Percentiles rank a stretch among this genome's conserved stretches.
phyloP scores from a whole-genome alignment of 192 early-diverging fungal species.

The Dimargaris cristalligena region DNA sequence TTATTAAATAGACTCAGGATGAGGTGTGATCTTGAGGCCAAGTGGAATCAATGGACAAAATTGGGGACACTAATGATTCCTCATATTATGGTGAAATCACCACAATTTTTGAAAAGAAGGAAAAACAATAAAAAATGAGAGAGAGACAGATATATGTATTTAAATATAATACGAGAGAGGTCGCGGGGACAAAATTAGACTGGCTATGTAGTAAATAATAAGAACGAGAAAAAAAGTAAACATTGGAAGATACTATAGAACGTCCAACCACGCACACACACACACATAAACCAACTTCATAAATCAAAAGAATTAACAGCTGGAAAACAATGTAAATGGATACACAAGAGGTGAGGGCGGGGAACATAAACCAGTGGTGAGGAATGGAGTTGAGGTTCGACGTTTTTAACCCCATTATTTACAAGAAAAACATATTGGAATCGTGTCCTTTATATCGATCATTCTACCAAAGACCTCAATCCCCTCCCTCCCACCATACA shows the following conservation, averaged over 20 bases:
- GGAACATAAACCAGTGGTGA: not conserved
- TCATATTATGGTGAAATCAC: not conserved
- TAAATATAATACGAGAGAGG: not conserved
- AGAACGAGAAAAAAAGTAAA: too few relatives aligned
- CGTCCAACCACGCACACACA: slow-evolving; percentile 1
- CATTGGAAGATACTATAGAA: not conserved
- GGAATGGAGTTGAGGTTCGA: not conserved
- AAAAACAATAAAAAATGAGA: not conserved
- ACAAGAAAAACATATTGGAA: not conserved
- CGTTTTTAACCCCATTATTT: not conserved
- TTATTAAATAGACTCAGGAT: too few relatives aligned
- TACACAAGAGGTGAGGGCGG: not conserved
- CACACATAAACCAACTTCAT: not conserved
- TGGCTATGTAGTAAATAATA: too few relatives aligned
- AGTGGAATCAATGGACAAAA: not conserved
- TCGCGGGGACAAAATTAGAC: not conserved
- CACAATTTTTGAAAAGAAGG: not conserved
- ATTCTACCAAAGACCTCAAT: too few relatives aligned
- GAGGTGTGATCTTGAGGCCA: not conserved
- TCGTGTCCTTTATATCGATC: not conserved
- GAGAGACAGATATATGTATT: not conserved
- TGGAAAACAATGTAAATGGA: not conserved
- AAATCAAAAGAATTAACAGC: not conserved
- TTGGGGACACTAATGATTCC: not conserved
- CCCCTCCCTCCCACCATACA: too few relatives aligned